These are phyloP conservation scores for Cryptococcus sp. DNA, from an alignment of 1,284 basidiomycete species.

Conservation along the genomic window DNA sequence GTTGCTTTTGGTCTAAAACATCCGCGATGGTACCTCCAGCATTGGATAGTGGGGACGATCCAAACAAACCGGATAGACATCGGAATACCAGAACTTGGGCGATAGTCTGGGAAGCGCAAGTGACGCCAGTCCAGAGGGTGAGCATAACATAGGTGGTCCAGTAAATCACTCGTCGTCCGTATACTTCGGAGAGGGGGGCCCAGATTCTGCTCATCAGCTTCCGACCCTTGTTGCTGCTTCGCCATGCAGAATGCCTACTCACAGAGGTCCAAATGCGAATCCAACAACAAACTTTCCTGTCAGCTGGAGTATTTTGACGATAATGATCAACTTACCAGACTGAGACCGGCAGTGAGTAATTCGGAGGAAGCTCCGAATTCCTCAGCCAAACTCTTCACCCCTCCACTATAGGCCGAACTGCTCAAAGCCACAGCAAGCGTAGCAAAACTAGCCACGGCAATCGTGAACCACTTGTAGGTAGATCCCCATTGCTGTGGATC, in stretches of 20 bases:
- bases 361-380: conserved; percentile 26
- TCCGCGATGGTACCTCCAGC: conserved; percentile 45
- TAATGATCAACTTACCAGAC: conserved; percentile 8
- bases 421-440: conserved; percentile 37
- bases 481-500: conserved; percentile 36
- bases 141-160: conserved; percentile 52
- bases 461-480: conserved; percentile 33
- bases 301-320: neutral
- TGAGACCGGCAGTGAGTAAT: conserved; percentile 32
- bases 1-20: conserved; percentile 37
- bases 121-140: conserved; percentile 37
- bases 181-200: conserved; percentile 54
- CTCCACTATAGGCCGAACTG: conserved; percentile 34
- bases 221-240: too few relatives aligned
- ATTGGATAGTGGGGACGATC: conserved; percentile 45
- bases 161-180: conserved; percentile 59
- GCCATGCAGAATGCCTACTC: neutral
- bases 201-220: conserved; percentile 16
- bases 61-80: conserved; percentile 43
- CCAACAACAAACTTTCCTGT: conserved; percentile 30
- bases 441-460: conserved; percentile 20
- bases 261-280: conserved; percentile 39
- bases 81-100: conserved; percentile 35
- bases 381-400: conserved; percentile 17
- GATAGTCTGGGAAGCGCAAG: conserved; percentile 27